Percentiles rank a stretch among this genome's conserved stretches.
Evolutionary conservation across 2,329 filamentous ascomycete genomes (phyloP).

Genomic region (Xylaria sp.): DNA sequence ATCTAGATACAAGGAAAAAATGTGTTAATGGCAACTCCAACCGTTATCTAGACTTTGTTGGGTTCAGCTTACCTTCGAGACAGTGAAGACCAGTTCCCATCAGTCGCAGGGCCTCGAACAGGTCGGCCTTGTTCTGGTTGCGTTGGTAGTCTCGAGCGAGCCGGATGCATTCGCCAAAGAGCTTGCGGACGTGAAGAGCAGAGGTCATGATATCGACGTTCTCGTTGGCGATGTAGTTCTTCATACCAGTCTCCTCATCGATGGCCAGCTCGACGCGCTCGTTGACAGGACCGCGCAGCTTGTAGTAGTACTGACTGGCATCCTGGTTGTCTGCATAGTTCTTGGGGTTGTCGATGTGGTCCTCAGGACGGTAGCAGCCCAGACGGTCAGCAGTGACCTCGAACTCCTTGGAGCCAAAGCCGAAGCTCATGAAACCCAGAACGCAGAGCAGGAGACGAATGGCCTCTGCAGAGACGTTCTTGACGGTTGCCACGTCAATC

Average conservation of each 20-base stretch:
- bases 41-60: background rate
- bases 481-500: slow-evolving; percentile 87
- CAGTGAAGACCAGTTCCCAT: slow-evolving; percentile 87
- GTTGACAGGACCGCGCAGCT: slow-evolving; percentile 76
- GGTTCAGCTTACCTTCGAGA: slow-evolving; percentile 55
- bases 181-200: slow-evolving; percentile 66
- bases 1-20: slow-evolving; percentile 43
- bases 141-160: slow-evolving; percentile 70
- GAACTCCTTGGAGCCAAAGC: slow-evolving; percentile 77
- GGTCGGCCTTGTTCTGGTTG: slow-evolving; percentile 64
- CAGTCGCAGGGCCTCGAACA: slow-evolving; percentile 80
- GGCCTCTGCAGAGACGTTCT: slow-evolving; percentile 82
- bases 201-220: slow-evolving; percentile 73
- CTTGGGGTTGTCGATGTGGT: slow-evolving; percentile 75
- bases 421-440: slow-evolving; percentile 83
- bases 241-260: slow-evolving; percentile 70
- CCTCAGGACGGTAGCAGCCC: slow-evolving; percentile 75
- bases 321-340: slow-evolving; percentile 87
- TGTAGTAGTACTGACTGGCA: slow-evolving; percentile 72
- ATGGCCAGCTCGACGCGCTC: slow-evolving; percentile 73
- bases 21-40: background rate
- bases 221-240: slow-evolving; percentile 94
- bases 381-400: slow-evolving; percentile 75
- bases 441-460: slow-evolving; percentile 87
- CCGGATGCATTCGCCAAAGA: slow-evolving; percentile 70